phyloP scores from a whole-genome alignment of 768 basidiomycete species.

The Trametes gibbosa region DNA sequence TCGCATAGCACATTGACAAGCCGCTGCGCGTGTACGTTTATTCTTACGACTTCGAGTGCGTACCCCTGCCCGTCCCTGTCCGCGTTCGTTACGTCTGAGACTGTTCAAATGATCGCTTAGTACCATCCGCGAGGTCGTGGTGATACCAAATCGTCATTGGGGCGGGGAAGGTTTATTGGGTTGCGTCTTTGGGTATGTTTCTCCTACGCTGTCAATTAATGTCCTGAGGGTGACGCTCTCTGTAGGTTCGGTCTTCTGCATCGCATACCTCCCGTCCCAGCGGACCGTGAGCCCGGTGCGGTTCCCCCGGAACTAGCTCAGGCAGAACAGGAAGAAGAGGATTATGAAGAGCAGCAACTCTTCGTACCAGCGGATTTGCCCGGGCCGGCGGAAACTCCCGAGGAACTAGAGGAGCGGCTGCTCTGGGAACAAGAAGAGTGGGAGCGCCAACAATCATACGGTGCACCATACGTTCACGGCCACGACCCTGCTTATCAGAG shows the following conservation, averaged over 20 bases:
- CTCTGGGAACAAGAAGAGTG: conserved; percentile 27
- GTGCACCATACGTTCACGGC: conserved; percentile 22
- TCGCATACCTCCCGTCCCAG: conserved; percentile 80
- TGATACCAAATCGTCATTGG: conserved; percentile 97
- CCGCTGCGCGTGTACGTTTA: conserved; percentile 94
- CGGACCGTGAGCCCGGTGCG: conserved; percentile 53
- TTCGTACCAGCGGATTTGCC: conserved; percentile 79
- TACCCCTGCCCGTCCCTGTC: conserved; percentile 16
- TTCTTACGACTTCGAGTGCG: conserved; percentile 94
- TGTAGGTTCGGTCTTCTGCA: conserved; percentile 86
- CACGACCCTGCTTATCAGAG: conserved; percentile 24
- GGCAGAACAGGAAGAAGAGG: conserved; percentile 41
- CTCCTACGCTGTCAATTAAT: conserved; percentile 2
- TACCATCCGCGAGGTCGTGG: conserved; percentile 86
- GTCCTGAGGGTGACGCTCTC: conserved; percentile 3
- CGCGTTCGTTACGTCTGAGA: conserved; percentile 9
- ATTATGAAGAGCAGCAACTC: conserved; percentile 56
- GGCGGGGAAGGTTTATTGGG: conserved; percentile 95
- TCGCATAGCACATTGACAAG: conserved; percentile 81
- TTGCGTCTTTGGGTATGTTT: conserved; percentile 87
- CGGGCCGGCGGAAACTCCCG: conserved; percentile 42
- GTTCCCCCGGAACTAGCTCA: conserved; percentile 54
- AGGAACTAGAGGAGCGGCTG: conserved; percentile 25
- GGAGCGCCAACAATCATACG: conserved; percentile 30
- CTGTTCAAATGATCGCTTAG: conserved; percentile 38